Conservation (phyloP, 768 basidiomycete species). For the Neoboletus magnificus region DNA sequence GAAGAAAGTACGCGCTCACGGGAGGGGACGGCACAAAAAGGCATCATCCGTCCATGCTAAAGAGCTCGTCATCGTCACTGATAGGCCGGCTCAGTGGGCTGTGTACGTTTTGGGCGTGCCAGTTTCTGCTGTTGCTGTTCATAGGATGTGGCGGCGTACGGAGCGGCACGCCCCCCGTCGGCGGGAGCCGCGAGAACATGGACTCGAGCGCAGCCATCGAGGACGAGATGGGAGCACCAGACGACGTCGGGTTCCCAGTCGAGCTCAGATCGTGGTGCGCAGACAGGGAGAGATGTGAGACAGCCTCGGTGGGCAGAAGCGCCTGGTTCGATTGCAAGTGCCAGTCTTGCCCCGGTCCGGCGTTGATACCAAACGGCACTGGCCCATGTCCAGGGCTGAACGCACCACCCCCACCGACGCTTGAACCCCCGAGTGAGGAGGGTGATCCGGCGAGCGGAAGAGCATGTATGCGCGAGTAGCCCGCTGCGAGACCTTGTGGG, state of each 20-base stretch:
- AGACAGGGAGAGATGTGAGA: slow-evolving; percentile 24
- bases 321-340: slow-evolving; percentile 26
- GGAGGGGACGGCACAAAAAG: background rate
- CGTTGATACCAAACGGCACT: slow-evolving; percentile 31
- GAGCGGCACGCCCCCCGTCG: slow-evolving; percentile 19
- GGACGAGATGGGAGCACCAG: slow-evolving; percentile 11
- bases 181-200: slow-evolving; percentile 50
- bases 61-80: slow-evolving; percentile 66
- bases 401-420: slow-evolving; percentile 23
- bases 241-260: background rate
- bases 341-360: slow-evolving; percentile 27
- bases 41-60: slow-evolving; percentile 58
- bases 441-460: slow-evolving; percentile 43
- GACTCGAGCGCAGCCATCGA: slow-evolving; percentile 41
- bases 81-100: slow-evolving; percentile 64
- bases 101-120: slow-evolving; percentile 38
- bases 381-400: slow-evolving; percentile 33
- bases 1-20: background rate
- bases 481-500: slow-evolving; percentile 89
- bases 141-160: slow-evolving; percentile 27
- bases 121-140: slow-evolving; percentile 27
- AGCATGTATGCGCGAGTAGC: slow-evolving; percentile 87
- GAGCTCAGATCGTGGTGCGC: slow-evolving; percentile 21
- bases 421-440: slow-evolving; percentile 26
- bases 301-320: slow-evolving; percentile 14